These are phyloP conservation scores for Emmonsiellopsis sp. DNA, from an alignment of 2,329 filamentous ascomycete genomes.

Conservation along the genomic window DNA sequence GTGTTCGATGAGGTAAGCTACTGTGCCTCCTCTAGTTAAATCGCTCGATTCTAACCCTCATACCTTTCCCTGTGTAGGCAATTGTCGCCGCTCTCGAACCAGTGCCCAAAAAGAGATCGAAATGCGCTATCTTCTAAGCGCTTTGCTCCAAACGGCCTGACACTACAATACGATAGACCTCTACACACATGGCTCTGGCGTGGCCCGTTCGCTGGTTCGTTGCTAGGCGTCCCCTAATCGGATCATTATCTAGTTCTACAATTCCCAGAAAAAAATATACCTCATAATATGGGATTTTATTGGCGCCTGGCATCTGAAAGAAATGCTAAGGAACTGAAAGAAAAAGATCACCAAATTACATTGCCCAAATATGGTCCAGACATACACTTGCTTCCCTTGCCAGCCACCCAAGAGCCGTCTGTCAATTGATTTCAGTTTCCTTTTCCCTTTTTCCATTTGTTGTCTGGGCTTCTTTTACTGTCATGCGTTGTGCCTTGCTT, in stretches of 20 bases:
- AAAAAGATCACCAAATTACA: too few species aligned
- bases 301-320: neutral
- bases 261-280: neutral
- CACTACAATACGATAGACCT: conserved; percentile 1
- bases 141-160: neutral
- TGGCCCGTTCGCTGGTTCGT: neutral
- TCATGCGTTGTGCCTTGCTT: too few species aligned
- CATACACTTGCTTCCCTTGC: too few species aligned
- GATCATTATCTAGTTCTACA: neutral
- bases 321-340: neutral
- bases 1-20: conserved; percentile 89
- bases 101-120: conserved; percentile 68
- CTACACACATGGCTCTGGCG: neutral
- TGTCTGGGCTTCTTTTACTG: too few species aligned
- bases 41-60: neutral
- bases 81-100: conserved; percentile 94
- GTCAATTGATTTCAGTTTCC: too few species aligned
- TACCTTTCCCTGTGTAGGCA: conserved; percentile 50
- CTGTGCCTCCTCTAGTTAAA: neutral
- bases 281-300: neutral
- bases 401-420: too few species aligned
- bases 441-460: too few species aligned
- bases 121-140: conserved; percentile 60
- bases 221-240: neutral
- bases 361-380: too few species aligned